Conservation (phyloP, 805 yeast species). For the Barnettozyma wickerhamii region DNA sequence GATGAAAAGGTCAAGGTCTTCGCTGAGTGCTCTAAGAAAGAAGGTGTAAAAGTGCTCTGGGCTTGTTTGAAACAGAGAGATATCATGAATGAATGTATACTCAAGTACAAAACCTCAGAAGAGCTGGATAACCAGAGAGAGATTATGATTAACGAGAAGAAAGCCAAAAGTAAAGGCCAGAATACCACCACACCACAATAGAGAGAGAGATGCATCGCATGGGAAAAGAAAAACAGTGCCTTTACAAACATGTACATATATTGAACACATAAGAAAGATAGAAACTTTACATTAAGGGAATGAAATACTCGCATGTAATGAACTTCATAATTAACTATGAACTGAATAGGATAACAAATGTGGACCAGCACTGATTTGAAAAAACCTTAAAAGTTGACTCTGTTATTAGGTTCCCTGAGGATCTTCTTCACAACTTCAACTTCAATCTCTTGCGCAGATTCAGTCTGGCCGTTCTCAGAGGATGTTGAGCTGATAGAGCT, state of each 20-base stretch:
- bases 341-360: background rate
- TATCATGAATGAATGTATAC: slow-evolving; percentile 60
- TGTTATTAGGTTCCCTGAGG: slow-evolving; percentile 14
- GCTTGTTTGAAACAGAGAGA: slow-evolving; percentile 57
- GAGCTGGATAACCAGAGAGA: slow-evolving; percentile 70
- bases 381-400: slow-evolving; percentile 18
- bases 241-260: no score
- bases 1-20: slow-evolving; percentile 65
- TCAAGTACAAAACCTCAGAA: slow-evolving; percentile 53
- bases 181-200: no score
- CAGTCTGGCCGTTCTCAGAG: slow-evolving; percentile 7
- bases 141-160: slow-evolving; percentile 55
- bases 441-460: background rate
- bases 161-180: no score
- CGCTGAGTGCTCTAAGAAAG: slow-evolving; percentile 58
- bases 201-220: slow-evolving; percentile 17
- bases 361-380: background rate
- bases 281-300: no score
- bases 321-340: no score
- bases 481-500: slow-evolving; percentile 7
- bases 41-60: slow-evolving; percentile 64
- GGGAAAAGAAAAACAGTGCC: background rate
- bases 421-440: slow-evolving; percentile 6
- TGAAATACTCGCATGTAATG: no score
- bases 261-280: no score